Evolutionary conservation across 495 filamentous ascomycete genomes (phyloP).

Genomic region (Cercophora samala): DNA sequence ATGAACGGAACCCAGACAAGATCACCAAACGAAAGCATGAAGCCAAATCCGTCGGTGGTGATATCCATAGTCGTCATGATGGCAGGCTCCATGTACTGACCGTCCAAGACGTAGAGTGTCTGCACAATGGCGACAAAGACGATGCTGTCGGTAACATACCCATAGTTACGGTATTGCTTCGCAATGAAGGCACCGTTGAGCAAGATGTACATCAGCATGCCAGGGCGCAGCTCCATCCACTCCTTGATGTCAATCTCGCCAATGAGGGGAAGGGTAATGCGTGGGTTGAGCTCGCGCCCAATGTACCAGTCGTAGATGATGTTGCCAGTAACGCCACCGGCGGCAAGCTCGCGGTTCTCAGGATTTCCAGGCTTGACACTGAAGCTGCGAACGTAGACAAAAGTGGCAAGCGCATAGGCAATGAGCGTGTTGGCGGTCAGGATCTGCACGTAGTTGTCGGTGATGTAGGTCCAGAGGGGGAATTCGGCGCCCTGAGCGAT

Average conservation of each 20-base stretch:
- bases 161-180: conserved; percentile 80
- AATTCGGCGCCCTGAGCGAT: conserved; percentile 75
- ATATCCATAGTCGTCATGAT: conserved; percentile 96
- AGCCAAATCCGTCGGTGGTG: conserved; percentile 90
- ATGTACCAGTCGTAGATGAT: conserved; percentile 95
- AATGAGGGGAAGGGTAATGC: conserved; percentile 70
- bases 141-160: conserved; percentile 84
- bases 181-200: conserved; percentile 81
- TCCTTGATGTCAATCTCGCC: conserved; percentile 87
- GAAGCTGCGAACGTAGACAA: conserved; percentile 78
- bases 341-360: conserved; percentile 71
- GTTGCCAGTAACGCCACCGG: conserved; percentile 80
- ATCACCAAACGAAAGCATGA: conserved; percentile 95
- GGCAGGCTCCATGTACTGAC: conserved; percentile 83
- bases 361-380: conserved; percentile 67
- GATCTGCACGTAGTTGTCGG: conserved; percentile 83
- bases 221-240: conserved; percentile 86
- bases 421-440: conserved; percentile 81
- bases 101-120: conserved; percentile 79
- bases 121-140: conserved; percentile 77
- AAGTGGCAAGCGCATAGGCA: conserved; percentile 62
- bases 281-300: conserved; percentile 93
- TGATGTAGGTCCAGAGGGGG: conserved; percentile 85
- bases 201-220: conserved; percentile 85
- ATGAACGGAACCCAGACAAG: conserved; percentile 90